Evolutionary conservation across 768 basidiomycete species (phyloP).

Genomic region (Amanita exitialis): DNA sequence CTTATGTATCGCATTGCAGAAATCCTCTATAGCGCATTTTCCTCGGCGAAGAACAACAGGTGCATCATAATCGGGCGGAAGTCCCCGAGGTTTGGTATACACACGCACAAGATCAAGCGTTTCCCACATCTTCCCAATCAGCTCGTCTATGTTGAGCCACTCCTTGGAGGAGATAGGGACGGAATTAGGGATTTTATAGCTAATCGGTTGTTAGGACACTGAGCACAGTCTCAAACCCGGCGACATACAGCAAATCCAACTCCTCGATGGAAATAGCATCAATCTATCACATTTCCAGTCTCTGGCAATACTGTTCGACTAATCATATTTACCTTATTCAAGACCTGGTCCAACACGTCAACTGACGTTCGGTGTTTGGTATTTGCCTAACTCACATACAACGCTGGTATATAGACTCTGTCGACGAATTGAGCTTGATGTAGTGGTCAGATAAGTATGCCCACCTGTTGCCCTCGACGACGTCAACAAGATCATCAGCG

Average conservation of each 20-base stretch:
- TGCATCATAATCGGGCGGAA: slow-evolving; percentile 79
- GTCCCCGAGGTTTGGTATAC: slow-evolving; percentile 93
- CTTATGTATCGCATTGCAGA: slow-evolving; percentile 91
- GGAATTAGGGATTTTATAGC: slow-evolving; percentile 90
- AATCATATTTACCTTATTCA: slow-evolving; percentile 59
- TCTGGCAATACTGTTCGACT: neutral
- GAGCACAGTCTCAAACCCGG: neutral
- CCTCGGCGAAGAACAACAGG: slow-evolving; percentile 80
- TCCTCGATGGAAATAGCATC: slow-evolving; percentile 99
- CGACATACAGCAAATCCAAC: slow-evolving; percentile 72
- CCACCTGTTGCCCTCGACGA: slow-evolving; percentile 90
- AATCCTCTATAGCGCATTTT: slow-evolving; percentile 70
- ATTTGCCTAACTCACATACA: slow-evolving; percentile 55
- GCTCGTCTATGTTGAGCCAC: slow-evolving; percentile 96
- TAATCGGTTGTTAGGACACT: slow-evolving; percentile 14
- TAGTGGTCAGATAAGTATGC: slow-evolving; percentile 9
- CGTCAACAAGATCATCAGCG: slow-evolving; percentile 93
- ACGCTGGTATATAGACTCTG: slow-evolving; percentile 87
- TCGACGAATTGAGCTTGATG: neutral
- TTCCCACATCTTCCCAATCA: slow-evolving; percentile 90
- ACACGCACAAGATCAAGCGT: slow-evolving; percentile 88
- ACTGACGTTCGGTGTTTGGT: neutral
- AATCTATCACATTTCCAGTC: slow-evolving; percentile 37
- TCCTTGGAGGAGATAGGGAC: slow-evolving; percentile 91
- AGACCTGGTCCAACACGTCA: slow-evolving; percentile 34